These are phyloP conservation scores for Aschersonia sp. DNA, from an alignment of 2,329 filamentous ascomycete genomes.

Conservation along the genomic window DNA sequence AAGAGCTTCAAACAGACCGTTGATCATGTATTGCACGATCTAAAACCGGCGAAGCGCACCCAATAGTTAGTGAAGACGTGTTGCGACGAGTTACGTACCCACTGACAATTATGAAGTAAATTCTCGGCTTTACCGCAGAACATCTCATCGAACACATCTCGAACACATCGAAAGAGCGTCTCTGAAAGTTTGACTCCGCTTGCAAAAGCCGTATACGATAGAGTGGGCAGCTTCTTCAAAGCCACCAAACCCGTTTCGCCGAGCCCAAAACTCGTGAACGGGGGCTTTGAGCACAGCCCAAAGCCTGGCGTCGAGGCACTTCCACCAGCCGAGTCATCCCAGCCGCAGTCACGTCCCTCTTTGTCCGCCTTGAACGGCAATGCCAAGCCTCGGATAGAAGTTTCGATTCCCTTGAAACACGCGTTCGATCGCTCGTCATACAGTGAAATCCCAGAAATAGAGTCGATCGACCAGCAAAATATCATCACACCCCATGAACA, in stretches of 20 bases:
- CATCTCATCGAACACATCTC: slow-evolving; percentile 4
- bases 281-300: slow-evolving; percentile 11
- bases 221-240: slow-evolving; percentile 24
- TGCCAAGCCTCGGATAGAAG: slow-evolving; percentile 24
- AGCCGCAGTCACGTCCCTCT: background rate
- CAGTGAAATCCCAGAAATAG: slow-evolving; percentile 14
- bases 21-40: slow-evolving; percentile 58
- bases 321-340: background rate
- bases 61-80: slow-evolving; percentile 38
- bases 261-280: slow-evolving; percentile 21
- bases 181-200: slow-evolving; percentile 34
- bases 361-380: background rate
- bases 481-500: slow-evolving; percentile 6
- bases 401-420: slow-evolving; percentile 30
- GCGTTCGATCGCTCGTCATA: slow-evolving; percentile 22
- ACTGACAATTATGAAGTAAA: slow-evolving; percentile 30
- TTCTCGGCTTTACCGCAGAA: slow-evolving; percentile 25
- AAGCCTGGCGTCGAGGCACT: slow-evolving; percentile 9
- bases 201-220: slow-evolving; percentile 23
- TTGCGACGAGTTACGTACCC: background rate
- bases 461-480: slow-evolving; percentile 5
- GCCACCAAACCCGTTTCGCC: slow-evolving; percentile 18
- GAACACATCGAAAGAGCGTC: slow-evolving; percentile 13
- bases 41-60: slow-evolving; percentile 57
- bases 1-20: slow-evolving; percentile 56